Conservation (phyloP, 768 basidiomycete genomes). For the Tricholoma hemisulphureum region DNA sequence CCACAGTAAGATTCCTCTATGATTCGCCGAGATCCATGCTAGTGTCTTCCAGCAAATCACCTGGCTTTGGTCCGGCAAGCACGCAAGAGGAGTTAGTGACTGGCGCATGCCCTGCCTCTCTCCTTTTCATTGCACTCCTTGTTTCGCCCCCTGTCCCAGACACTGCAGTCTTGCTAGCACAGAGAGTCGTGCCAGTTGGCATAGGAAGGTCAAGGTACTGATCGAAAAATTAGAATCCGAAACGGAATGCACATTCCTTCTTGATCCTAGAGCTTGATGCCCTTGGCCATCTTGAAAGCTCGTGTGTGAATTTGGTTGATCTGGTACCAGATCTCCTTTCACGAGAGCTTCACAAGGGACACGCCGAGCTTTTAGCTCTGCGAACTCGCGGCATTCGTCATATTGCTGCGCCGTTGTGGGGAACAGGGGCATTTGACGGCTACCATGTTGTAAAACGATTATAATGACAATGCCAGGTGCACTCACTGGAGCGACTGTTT, state of each 20-base stretch:
- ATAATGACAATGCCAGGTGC: slow-evolving; percentile 28
- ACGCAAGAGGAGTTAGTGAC: slow-evolving; percentile 36
- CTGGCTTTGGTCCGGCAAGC: slow-evolving; percentile 32
- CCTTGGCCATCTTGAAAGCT: slow-evolving; percentile 11
- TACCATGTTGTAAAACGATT: slow-evolving; percentile 33
- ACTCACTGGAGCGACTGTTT: slow-evolving; percentile 23
- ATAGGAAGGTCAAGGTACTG: slow-evolving; percentile 27
- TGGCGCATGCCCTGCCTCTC: slow-evolving; percentile 28
- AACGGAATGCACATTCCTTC: slow-evolving; percentile 22
- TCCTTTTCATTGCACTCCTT: slow-evolving; percentile 29
- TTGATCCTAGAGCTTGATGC: slow-evolving; percentile 25
- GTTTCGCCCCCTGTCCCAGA: slow-evolving; percentile 29
- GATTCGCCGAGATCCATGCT: slow-evolving; percentile 21
- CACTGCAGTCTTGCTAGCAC: slow-evolving; percentile 24
- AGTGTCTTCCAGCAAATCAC: slow-evolving; percentile 30
- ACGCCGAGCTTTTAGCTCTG: slow-evolving; percentile 24
- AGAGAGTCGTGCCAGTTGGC: slow-evolving; percentile 18
- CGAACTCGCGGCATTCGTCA: slow-evolving; percentile 17
- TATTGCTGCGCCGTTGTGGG: slow-evolving; percentile 31
- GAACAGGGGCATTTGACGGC: slow-evolving; percentile 34
- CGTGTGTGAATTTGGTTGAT: slow-evolving; percentile 16
- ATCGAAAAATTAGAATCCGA: neutral
- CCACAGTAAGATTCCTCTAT: slow-evolving; percentile 27
- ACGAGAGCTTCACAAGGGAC: slow-evolving; percentile 31
- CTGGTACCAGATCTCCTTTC: slow-evolving; percentile 22